phyloP scores from a whole-genome alignment of 495 filamentous ascomycete genomes.

The Alectoria sarmentosa region DNA sequence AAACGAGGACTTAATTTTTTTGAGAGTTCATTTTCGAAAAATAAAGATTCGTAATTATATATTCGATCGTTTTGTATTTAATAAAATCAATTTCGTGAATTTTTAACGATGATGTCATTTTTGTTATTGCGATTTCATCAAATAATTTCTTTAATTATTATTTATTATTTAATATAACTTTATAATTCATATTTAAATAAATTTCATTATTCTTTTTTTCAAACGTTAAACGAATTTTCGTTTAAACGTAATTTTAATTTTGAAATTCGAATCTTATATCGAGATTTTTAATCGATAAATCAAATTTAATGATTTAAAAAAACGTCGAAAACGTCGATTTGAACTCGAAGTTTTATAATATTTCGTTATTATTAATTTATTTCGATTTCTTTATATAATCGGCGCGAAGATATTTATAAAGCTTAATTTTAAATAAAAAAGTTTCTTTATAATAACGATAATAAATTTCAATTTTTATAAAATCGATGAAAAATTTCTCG shows the following conservation, averaged over 20 bases:
- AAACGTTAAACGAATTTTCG: background rate
- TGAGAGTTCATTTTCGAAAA: background rate
- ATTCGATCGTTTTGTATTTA: background rate
- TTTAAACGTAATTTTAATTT: background rate
- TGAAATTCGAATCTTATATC: background rate
- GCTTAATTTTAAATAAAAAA: no score
- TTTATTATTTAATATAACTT: background rate
- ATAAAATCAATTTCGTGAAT: background rate
- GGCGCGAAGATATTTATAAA: no score
- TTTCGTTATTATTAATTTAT: background rate
- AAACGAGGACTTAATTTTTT: no score
- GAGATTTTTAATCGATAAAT: background rate
- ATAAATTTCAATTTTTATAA: no score
- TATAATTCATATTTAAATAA: no score
- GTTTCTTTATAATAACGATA: no score
- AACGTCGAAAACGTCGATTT: no score
- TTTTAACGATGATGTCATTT: background rate
- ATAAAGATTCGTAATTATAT: background rate
- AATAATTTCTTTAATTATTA: no score
- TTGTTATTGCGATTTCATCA: background rate
- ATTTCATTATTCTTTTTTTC: no score
- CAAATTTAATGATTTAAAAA: background rate
- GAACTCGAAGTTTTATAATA: background rate
- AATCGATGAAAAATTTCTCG: no score
- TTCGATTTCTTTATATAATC: no score